Base-by-base conservation (phyloP, 176 grass and related monocot genomes). In the bread wheat (Triticum aestivum) region DNA sequence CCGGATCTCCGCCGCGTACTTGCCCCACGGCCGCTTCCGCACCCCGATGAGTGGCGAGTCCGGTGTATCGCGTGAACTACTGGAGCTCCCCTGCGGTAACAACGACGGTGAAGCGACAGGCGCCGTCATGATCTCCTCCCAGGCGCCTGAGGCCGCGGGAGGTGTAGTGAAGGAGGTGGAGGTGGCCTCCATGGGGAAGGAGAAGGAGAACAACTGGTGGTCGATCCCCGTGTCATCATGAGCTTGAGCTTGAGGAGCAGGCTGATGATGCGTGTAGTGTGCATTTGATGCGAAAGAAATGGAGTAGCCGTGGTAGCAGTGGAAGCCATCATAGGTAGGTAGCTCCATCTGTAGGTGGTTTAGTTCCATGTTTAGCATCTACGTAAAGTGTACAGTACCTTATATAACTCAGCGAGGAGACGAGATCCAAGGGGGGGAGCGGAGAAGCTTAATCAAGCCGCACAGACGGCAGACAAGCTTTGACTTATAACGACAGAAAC, bases 21-120 rank as follows among this genome's bases (percentile, higher is more conserved):
- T 93, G 13, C 92, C 92, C 92, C 92, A 93, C 10, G 92, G 86
- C 15, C 92, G 85, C 59, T 51, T 66, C 77, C 91, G 65, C 81
- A 93, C 91, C 8, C 83, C 83, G 29, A 84, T 84, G 44, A 37
- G 30, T 11, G 26, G 73, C 73, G 73, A 30, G 26, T 76, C 73
- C 72, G 72, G 26, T 26, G 41, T 6, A 51, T 51, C 47, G 13
- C 47, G 47, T 51, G 47, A 14, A 42, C 79, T 23, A 3, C 21
- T 8, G 4, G 75, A 9, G 78, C 38, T 62, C 29, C 44, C 17
- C 23, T 51, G 13, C 4, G 23, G 3, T 6, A 32, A 15, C 8
- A 20, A 20, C 51, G 45, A 6, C 26, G 73, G 10, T 5, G n/a
- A 29, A 44, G 24, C 24, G 24, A 24, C 13, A 18, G 44, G 26